Evolutionary conservation across 768 basidiomycete genomes (phyloP).

Genomic region (Crassisporium funariophilum): DNA sequence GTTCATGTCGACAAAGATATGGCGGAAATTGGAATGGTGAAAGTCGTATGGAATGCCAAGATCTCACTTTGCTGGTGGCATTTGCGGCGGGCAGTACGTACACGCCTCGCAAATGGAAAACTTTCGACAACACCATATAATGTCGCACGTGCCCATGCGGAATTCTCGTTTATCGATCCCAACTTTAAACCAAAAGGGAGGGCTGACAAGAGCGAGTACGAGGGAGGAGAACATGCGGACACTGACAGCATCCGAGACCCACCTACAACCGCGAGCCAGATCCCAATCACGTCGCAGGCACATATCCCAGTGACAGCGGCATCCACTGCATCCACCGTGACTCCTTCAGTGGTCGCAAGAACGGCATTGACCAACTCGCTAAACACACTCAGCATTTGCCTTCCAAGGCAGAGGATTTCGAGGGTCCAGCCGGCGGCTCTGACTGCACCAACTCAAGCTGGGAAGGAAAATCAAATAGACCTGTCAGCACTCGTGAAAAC

Average conservation of each 20-base stretch:
- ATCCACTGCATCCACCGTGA: conserved; percentile 1
- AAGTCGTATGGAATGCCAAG: conserved; percentile 21
- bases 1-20: conserved; percentile 22
- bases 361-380: conserved; percentile 2
- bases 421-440: not conserved
- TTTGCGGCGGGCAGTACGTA: conserved; percentile 20
- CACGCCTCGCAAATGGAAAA: conserved; percentile 17
- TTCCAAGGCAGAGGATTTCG: conserved; percentile 4
- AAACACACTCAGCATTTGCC: conserved; percentile 2
- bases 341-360: conserved; percentile 1
- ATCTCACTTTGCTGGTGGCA: conserved; percentile 29
- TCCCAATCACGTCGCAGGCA: conserved; percentile 1
- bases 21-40: conserved; percentile 19
- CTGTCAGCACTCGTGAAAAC: conserved; percentile 6
- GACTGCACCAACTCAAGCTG: conserved; percentile 3
- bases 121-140: conserved; percentile 26
- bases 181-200: conserved; percentile 17
- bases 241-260: not conserved
- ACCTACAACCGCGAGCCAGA: not conserved
- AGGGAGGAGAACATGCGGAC: conserved; percentile 29
- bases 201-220: conserved; percentile 20
- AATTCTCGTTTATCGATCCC: conserved; percentile 22
- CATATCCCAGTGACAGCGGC: conserved; percentile 2
- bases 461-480: conserved; percentile 7
- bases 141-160: conserved; percentile 11